Conservation (phyloP, 495 filamentous ascomycete species). For the Pyronema omphalodes region DNA sequence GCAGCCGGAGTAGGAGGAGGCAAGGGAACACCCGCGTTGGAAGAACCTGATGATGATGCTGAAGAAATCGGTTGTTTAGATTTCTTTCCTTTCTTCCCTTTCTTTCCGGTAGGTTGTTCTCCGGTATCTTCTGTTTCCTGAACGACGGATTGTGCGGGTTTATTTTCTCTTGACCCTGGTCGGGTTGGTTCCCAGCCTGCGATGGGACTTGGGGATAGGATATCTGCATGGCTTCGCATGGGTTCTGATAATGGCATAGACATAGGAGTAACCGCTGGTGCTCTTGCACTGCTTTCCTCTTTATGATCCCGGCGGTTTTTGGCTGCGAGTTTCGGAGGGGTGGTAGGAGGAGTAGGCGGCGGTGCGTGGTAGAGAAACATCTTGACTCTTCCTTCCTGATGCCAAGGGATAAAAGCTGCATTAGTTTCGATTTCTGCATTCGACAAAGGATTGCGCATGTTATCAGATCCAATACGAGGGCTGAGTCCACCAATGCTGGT, state of each 20-base stretch:
- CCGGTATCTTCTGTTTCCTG: no score
- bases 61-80: not conserved
- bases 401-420: slow-evolving; percentile 76
- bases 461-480: no score
- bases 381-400: slow-evolving; percentile 62
- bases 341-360: not conserved
- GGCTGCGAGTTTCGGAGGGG: slow-evolving; percentile 5
- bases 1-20: slow-evolving; percentile 8
- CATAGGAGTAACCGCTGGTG: no score
- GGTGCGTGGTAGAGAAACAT: slow-evolving; percentile 39
- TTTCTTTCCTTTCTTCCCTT: slow-evolving; percentile 2
- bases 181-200: no score
- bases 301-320: not conserved
- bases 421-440: slow-evolving; percentile 88
- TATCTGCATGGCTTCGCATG: no score
- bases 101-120: not conserved
- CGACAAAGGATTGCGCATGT: slow-evolving; percentile 32
- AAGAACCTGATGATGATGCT: no score
- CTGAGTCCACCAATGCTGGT: not conserved
- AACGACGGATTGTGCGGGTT: no score
- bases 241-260: no score
- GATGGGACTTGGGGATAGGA: no score
- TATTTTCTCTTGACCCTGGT: no score
- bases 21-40: not conserved
- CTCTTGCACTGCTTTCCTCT: no score